A percentile compares a stretch with the other conserved stretches of the same genome.
These are phyloP conservation scores for Silene coronaria DNA, from an alignment of 179 eudicot genomes.

Conservation along the genomic window DNA sequence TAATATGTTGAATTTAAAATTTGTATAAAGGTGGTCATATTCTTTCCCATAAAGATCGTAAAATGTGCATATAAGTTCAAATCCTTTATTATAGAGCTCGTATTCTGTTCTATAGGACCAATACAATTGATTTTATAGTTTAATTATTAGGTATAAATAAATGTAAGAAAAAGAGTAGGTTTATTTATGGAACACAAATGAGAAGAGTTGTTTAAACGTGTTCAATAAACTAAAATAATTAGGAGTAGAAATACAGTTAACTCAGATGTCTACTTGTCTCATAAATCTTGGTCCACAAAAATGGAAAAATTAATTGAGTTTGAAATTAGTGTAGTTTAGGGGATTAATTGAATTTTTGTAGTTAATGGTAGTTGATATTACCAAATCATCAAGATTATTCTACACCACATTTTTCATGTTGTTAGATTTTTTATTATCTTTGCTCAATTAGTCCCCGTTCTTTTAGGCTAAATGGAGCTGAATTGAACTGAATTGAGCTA, in stretches of 20 bases:
- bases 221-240: conserved; percentile 29
- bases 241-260: conserved; percentile 32
- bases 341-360: neutral
- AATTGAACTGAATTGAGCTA: too few relatives aligned
- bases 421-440: neutral
- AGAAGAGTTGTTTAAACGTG: conserved; percentile 29
- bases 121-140: too few relatives aligned
- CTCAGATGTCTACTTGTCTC: conserved; percentile 16
- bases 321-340: neutral
- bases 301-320: conserved; percentile 1
- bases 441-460: too few relatives aligned
- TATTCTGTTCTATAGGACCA: too few relatives aligned
- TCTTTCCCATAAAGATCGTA: too few relatives aligned
- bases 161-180: neutral
- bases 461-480: too few relatives aligned
- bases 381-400: neutral
- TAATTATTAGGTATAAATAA: too few relatives aligned
- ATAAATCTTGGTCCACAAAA: conserved; percentile 25
- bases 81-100: too few relatives aligned
- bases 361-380: conserved; percentile 7
- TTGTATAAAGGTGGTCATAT: too few relatives aligned
- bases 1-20: too few relatives aligned
- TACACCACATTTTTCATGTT: neutral
- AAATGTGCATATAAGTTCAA: too few relatives aligned
- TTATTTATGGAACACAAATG: neutral